Percentiles rank a stretch among this genome's conserved stretches.
Conservation (phyloP, 345 rosid genomes). For the Clarkia xantiana region DNA sequence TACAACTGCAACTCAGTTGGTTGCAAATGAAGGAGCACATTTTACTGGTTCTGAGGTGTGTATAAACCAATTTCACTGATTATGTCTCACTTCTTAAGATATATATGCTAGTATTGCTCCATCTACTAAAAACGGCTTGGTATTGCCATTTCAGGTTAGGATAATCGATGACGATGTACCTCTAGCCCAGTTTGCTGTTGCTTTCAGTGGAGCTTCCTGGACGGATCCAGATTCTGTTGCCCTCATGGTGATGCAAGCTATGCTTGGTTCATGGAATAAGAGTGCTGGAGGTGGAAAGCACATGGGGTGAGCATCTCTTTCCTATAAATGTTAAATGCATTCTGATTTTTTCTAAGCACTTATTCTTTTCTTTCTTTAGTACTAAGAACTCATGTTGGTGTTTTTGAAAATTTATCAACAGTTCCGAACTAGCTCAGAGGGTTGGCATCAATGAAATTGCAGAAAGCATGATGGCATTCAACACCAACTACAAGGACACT, state of each 20-base stretch:
- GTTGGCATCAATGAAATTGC: conserved; percentile 80
- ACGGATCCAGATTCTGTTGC: conserved; percentile 94
- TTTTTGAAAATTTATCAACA: conserved; percentile 17
- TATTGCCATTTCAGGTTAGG: conserved; percentile 46
- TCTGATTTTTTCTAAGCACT: neutral
- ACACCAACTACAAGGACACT: conserved; percentile 97
- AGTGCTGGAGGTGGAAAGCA: conserved; percentile 87
- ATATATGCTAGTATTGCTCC: neutral
- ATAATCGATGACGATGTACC: conserved; percentile 86
- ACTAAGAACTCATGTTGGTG: conserved; percentile 8
- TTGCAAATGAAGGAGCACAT: conserved; percentile 58
- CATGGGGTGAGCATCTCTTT: conserved; percentile 64
- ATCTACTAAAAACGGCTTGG: neutral
- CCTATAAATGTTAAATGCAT: neutral
- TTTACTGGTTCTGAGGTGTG: conserved; percentile 98
- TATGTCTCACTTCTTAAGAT: neutral
- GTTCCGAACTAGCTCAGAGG: conserved; percentile 81
- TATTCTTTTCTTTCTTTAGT: neutral
- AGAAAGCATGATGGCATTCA: conserved; percentile 96
- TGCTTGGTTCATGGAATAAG: conserved; percentile 96
- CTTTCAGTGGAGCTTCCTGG: conserved; percentile 97
- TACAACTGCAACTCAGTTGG: conserved; percentile 73
- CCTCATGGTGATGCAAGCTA: conserved; percentile 96
- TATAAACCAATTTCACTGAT: neutral
- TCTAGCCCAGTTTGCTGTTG: conserved; percentile 95